Evolutionary conservation across 257 asterid species (phyloP).

Genomic region (Verbascum thapsus): DNA sequence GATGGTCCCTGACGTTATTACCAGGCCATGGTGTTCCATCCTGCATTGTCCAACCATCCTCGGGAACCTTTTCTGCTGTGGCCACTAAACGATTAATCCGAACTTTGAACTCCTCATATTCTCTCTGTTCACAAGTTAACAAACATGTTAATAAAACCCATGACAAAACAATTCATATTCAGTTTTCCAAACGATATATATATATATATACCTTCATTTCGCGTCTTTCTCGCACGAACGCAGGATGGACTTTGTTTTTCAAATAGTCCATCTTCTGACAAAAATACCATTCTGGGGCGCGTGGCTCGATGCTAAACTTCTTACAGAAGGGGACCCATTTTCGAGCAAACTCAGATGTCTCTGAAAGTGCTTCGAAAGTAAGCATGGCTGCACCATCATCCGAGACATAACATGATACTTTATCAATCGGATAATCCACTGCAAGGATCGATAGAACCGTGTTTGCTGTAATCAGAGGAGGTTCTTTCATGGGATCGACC

Average conservation of each 20-base stretch:
- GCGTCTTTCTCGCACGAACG: conserved; percentile 80
- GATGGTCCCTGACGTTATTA: conserved; percentile 88
- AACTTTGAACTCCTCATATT: conserved; percentile 90
- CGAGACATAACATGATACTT: conserved; percentile 79
- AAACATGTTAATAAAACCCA: conserved; percentile 17
- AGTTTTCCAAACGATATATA: too few species aligned
- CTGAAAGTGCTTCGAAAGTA: conserved; percentile 84
- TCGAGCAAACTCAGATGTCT: conserved; percentile 75
- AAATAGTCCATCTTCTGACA: conserved; percentile 78
- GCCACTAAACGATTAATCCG: conserved; percentile 73
- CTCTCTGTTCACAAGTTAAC: conserved; percentile 57
- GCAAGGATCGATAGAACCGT: conserved; percentile 88
- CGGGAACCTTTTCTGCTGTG: conserved; percentile 81
- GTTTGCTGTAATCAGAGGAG: conserved; percentile 81
- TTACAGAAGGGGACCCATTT: conserved; percentile 91
- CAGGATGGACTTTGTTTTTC: conserved; percentile 77
- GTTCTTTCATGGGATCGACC: conserved; percentile 86
- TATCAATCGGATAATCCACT: conserved; percentile 79
- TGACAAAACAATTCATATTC: not conserved
- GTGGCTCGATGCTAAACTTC: conserved; percentile 77
- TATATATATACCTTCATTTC: conserved; percentile 72
- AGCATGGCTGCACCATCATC: conserved; percentile 97
- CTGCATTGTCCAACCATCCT: conserved; percentile 97
- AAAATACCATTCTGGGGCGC: conserved; percentile 94
- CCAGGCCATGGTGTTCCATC: conserved; percentile 99